phyloP scores from a whole-genome alignment of 345 rosid genomes.

The Conringia planisiliqua region DNA sequence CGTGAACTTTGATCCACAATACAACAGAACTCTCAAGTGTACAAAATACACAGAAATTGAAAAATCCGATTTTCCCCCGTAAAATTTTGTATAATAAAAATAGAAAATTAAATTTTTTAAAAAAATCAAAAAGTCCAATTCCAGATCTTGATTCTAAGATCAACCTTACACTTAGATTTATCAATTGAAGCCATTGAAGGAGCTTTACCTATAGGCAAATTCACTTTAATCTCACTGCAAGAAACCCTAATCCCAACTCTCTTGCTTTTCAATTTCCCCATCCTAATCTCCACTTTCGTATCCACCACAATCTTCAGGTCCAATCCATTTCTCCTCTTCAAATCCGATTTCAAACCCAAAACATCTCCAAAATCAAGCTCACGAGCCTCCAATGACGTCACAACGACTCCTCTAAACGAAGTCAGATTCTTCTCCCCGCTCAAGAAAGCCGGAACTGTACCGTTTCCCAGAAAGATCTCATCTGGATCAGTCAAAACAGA shows the following conservation, averaged over 20 bases:
- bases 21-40: not conserved
- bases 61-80: not conserved
- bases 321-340: conserved; percentile 49
- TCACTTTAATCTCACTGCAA: conserved; percentile 57
- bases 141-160: conserved; percentile 91
- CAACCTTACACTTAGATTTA: conserved; percentile 63
- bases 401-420: conserved; percentile 43
- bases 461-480: conserved; percentile 64
- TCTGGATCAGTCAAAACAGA: conserved; percentile 26
- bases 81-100: not conserved
- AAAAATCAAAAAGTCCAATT: conserved; percentile 38
- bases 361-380: conserved; percentile 62
- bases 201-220: conserved; percentile 56
- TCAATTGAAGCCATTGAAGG: conserved; percentile 50
- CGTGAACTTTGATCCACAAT: not conserved
- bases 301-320: conserved; percentile 57
- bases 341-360: conserved; percentile 55
- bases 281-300: conserved; percentile 51
- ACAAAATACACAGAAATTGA: not conserved
- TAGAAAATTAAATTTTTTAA: not conserved
- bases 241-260: conserved; percentile 68
- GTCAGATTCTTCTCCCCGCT: conserved; percentile 59
- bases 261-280: conserved; percentile 53
- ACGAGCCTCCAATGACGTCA: conserved; percentile 37
- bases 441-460: conserved; percentile 53